A percentile compares a stretch with the other conserved stretches of the same genome.
phyloP scores from a whole-genome alignment of 2,329 filamentous ascomycete species.

The Epichloe elymi region DNA sequence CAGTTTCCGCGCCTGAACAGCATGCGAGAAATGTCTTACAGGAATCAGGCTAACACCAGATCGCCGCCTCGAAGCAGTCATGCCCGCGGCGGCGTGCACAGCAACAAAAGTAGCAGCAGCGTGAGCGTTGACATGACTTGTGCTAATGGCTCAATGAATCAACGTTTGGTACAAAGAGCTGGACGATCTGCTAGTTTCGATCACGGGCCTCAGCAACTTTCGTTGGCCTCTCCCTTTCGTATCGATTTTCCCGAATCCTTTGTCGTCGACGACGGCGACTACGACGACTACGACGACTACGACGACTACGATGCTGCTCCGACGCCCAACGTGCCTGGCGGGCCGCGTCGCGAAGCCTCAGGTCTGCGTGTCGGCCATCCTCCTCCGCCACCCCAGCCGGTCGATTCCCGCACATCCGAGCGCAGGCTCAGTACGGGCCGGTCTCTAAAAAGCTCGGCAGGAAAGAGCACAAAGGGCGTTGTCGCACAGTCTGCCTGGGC shows the following conservation, averaged over 20 bases:
- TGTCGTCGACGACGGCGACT: constrained; percentile 37
- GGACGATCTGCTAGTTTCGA: constrained; percentile 65
- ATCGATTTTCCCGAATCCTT: constrained; percentile 36
- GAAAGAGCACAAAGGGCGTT: constrained; percentile 16
- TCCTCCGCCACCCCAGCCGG: constrained; percentile 25
- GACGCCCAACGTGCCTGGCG: constrained; percentile 69
- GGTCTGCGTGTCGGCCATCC: constrained; percentile 19
- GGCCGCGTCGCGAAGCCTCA: constrained; percentile 46
- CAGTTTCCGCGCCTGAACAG: constrained; percentile 50
- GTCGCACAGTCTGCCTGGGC: constrained; percentile 11
- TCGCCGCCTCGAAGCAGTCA: constrained; percentile 30
- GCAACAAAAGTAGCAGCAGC: constrained; percentile 61
- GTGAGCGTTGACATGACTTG: constrained; percentile 55
- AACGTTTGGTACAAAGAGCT: constrained; percentile 41
- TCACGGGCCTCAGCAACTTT: constrained; percentile 28
- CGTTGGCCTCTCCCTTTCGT: constrained; percentile 27
- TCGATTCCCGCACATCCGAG: constrained; percentile 28
- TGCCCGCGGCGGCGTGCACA: constrained; percentile 44
- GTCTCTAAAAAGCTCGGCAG: constrained; percentile 38
- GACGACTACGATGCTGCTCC: constrained; percentile 69
- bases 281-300: constrained; percentile 49
- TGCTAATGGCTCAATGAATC: constrained; percentile 41
- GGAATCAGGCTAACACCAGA: constrained; percentile 19
- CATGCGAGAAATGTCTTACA: constrained; percentile 34
- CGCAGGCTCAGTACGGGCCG: constrained; percentile 43